These are phyloP conservation scores for Candida silvicultrix DNA, from an alignment of 805 yeast genomes.

Conservation along the genomic window DNA sequence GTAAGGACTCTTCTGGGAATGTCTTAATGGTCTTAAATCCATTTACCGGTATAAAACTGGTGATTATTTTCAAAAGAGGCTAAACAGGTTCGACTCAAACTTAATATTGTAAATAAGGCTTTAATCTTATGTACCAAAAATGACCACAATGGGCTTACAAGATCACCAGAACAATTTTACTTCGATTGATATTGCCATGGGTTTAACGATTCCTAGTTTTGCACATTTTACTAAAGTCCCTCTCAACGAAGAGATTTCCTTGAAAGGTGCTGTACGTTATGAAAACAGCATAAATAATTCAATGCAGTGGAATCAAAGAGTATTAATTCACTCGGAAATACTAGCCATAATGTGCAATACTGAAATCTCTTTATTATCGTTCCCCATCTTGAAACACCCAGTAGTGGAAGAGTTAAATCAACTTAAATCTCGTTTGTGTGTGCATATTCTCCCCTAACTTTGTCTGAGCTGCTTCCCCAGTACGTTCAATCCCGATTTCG, in stretches of 20 bases:
- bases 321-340: not conserved
- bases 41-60: not conserved
- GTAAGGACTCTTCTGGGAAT: not conserved
- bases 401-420: not conserved
- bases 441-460: not conserved
- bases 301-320: not conserved
- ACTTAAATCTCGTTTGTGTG: not conserved
- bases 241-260: not conserved
- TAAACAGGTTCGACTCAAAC: no score
- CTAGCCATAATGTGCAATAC: not conserved
- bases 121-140: not conserved
- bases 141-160: not conserved
- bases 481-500: not conserved
- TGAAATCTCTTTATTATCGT: no score
- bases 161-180: not conserved
- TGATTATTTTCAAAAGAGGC: no score
- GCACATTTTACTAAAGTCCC: not conserved
- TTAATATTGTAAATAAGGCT: no score
- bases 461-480: not conserved
- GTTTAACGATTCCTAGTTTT: not conserved
- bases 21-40: not conserved
- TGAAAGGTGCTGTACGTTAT: no score
- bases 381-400: not conserved
- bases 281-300: no score
- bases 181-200: not conserved